Evolutionary conservation across 805 yeast species (phyloP), one percentile per base, ranked within the genome.

Genomic region (Jamesozyma rosinii): DNA sequence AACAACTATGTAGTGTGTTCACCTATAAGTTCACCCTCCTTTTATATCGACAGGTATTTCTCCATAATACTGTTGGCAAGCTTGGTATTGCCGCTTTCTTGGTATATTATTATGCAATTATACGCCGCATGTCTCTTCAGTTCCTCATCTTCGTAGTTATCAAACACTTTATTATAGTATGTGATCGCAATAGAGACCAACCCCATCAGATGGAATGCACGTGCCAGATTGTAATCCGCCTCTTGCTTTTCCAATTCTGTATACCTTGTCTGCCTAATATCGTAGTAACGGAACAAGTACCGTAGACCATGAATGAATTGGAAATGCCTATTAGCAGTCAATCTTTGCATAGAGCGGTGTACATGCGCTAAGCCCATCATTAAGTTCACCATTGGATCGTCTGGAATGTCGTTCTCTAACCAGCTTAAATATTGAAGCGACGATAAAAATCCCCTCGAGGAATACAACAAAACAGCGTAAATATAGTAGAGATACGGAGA

Each of bases 341-440:
- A 77, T 48, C 98, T 71, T 63, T 92, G 97, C 79, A 89, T 81
- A 0, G 97, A 83, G 35, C 97, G 72, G 53, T 90, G 96, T 20
- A 89, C 67, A 63, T 88, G 89, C 0, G 89, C 79, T 34, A 92
- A 61, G 0, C 92, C 97, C 37, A 84, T 68, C 31, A 83, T 63
- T 22, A 92, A 68, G 47, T 86, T 73, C 1, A 92, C 68, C 68
- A 87, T 75, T 1, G 97, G 95, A 49, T 90, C 95, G 35, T 76
- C 65, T 36, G 81, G 80, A 44, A 76, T 76, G 20, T 76, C 72
- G 41, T 73, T 73, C 57, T 83, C 83, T 3, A 87, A 79, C 44
- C 89, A 75, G 38, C 78, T 72, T 44, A 84, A 69, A 58, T 90
- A 89, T 19, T 82, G 84, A 45, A 90, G 67, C 2, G 95, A 79